Evolutionary conservation across 2,329 filamentous ascomycete species (phyloP), one percentile per base, ranked within the genome.

Genomic region (Fusarium miscanthi): DNA sequence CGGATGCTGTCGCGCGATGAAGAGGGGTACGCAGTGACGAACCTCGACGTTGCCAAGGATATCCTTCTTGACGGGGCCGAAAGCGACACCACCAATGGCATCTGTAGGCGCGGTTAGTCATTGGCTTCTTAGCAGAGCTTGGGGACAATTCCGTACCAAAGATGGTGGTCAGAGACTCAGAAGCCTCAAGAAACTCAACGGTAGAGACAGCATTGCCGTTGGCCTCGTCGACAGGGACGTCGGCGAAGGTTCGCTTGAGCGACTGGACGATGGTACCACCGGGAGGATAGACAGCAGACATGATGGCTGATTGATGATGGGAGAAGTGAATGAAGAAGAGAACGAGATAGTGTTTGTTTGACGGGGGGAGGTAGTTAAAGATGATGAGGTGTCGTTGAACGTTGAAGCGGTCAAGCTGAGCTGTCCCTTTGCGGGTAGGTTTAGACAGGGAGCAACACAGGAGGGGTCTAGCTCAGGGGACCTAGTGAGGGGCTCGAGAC

Each of bases 31-130:
- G 52, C 27, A 14, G 35, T 42, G 13, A 76, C 81, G 72, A 82
- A 96, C 94, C 89, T 94, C 95, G 85, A 98, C 89, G 85, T 99
- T 99, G 81, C 93, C 93, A 53, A 90, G 82, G 86, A 99, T 93
- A 83, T 99, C 96, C 76, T 85, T 92, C 89, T 97, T 98, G 81
- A 98, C 95, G 31, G 94, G 93, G 60, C 87, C 90, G 85, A 99
- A 98, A 73, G 95, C 94, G 38, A 92, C 89, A 48, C 88, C 87
- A 69, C 90, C 90, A 58, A 92, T 85, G 63, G 87, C 83, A 81
- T 92, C 90, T 92, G 41, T 21, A n/a, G 35, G 68, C 6, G 21
- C 7, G 41, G 40, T 78, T 68, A 75, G 74, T 56, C 13, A 48
- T 19, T n/a, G 35, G 5, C 16, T 51, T 14, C 9, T 16, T 5